Evolutionary conservation across 371 early-diverging fungal genomes (phyloP).

Genomic region (Syncephalastrum racemosum): DNA sequence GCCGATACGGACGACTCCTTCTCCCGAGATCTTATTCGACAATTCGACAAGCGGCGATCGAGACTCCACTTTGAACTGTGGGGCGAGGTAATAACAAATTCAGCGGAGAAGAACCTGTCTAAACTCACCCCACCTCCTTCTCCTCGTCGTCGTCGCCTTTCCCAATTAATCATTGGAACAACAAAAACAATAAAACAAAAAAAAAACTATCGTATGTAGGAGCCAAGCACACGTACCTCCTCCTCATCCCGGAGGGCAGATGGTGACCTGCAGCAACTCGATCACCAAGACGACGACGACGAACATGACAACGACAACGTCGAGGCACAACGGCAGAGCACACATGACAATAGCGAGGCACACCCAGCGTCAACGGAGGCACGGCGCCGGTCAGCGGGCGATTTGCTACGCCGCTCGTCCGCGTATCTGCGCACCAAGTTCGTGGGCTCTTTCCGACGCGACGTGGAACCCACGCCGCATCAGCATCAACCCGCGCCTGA

Average conservation of each 20-base stretch:
- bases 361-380: neutral
- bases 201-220: no score
- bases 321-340: no score
- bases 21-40: slow-evolving; percentile 35
- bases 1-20: slow-evolving; percentile 26
- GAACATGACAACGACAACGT: neutral
- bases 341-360: no score
- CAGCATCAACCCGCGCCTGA: slow-evolving; percentile 1
- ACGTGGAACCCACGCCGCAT: neutral
- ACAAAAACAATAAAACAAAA: no score
- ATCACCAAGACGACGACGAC: slow-evolving; percentile 2
- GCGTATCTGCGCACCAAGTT: slow-evolving; percentile 45
- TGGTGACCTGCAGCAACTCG: neutral
- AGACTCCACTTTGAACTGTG: slow-evolving; percentile 26
- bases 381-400: slow-evolving; percentile 30
- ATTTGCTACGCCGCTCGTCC: slow-evolving; percentile 43
- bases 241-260: no score
- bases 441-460: slow-evolving; percentile 12
- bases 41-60: slow-evolving; percentile 40
- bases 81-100: no score
- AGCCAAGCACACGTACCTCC: no score
- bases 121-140: no score
- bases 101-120: no score
- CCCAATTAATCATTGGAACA: no score
- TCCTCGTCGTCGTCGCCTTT: no score